Percentiles rank a stretch among this genome's conserved stretches.
Conservation (phyloP, 2,329 filamentous ascomycete genomes). For the Paecilomyces sp. region DNA sequence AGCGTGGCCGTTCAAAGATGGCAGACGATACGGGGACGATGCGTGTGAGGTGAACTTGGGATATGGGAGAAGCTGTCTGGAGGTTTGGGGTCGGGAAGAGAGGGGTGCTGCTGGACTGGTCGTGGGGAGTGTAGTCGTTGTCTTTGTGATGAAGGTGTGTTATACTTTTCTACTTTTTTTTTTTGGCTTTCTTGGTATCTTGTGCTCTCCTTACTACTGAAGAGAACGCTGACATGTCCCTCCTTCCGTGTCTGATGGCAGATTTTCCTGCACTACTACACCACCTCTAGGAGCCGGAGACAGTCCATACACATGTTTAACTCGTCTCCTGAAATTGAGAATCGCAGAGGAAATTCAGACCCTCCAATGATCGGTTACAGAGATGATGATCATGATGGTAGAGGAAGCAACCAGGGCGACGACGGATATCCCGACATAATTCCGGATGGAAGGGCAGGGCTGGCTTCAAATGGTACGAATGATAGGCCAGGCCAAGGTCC, state of each 20-base stretch:
- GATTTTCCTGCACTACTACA: background rate
- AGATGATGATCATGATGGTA: background rate
- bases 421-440: background rate
- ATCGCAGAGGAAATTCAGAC: background rate
- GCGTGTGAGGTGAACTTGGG: constrained; percentile 25
- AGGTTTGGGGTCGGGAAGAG: constrained; percentile 21
- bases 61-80: constrained; percentile 22
- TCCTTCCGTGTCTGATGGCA: background rate
- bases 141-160: constrained; percentile 15
- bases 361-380: background rate
- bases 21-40: constrained; percentile 16
- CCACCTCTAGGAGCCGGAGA: background rate
- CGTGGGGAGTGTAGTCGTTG: constrained; percentile 16
- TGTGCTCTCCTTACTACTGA: background rate
- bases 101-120: constrained; percentile 19
- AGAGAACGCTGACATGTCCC: background rate
- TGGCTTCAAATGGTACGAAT: background rate
- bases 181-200: background rate
- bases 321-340: background rate
- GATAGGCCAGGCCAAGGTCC: background rate
- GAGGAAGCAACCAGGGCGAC: background rate
- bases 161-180: background rate
- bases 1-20: constrained; percentile 32
- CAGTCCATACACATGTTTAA: background rate
- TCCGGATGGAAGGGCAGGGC: background rate